Evolutionary conservation across 176 grass and related monocot genomes (phyloP).

Genomic region (Ensete glaucum): DNA sequence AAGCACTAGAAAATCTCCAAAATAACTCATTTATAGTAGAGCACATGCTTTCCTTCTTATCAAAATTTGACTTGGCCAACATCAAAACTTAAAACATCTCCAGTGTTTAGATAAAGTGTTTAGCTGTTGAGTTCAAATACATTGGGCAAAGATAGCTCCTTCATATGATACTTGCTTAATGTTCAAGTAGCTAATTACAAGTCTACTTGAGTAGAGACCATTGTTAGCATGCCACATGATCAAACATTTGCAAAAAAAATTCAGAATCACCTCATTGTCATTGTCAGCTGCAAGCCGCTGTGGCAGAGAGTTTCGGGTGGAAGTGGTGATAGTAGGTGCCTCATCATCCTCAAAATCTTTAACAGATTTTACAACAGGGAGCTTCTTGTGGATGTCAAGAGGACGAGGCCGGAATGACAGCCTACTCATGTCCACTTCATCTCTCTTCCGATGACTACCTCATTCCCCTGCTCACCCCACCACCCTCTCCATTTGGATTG

Average conservation of each 20-base stretch:
- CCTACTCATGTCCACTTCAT: constrained; percentile 87
- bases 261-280: constrained; percentile 23
- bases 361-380: constrained; percentile 74
- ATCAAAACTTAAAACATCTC: background rate
- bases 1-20: background rate
- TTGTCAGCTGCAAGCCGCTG: constrained; percentile 24
- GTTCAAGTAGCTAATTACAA: background rate
- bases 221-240: background rate
- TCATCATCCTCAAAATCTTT: constrained; percentile 95
- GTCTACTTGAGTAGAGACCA: background rate
- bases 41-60: background rate
- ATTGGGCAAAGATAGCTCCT: background rate
- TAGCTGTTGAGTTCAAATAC: background rate
- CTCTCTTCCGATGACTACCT: constrained; percentile 24
- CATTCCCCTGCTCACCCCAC: background rate
- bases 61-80: background rate
- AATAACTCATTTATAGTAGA: background rate
- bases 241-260: background rate
- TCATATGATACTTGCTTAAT: background rate
- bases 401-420: constrained; percentile 88
- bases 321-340: background rate
- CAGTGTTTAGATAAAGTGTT: background rate
- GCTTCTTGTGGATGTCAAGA: constrained; percentile 96
- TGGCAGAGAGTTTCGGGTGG: constrained; percentile 20
- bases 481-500: background rate